Base-by-base conservation (phyloP, 1,284 basidiomycete species). In the Trichosporon faecale region DNA sequence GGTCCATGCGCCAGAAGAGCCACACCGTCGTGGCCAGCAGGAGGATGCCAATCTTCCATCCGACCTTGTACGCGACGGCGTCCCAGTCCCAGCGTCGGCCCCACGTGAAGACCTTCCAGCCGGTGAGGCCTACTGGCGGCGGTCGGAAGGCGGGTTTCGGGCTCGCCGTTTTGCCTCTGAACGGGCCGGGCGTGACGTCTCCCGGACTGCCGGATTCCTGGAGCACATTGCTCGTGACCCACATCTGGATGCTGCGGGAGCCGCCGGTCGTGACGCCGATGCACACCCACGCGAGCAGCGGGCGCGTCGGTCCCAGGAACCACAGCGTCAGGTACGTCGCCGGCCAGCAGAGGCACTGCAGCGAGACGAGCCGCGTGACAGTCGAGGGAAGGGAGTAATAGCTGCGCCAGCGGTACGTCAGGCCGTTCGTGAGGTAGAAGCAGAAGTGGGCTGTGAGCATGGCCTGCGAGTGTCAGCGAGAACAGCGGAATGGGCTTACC, bases 311-410 rank as follows among this genome's bases (percentile, higher is more conserved):
- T 16, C 84, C 84, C 6, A 84, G 76, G 29, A 82, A 70, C 73
- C 76, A 77, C 1, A 84, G 77, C 0, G 84, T 84, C 27, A 83
- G 69, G 71, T 81, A 82, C 3, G 84, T 85, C 35, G 79, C 77
- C 0, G 83, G 84, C 83, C 83, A 84, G 74, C 84, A 85, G 66
- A 85, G 80, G 55, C 83, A 83, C 75, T 85, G 84, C 12, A 85
- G 80, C 0, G 84, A 84, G 27, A 84, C 74, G 0, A 84, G 77
- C 7, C 84, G 82, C 61, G 83, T 81, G 25, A 84, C 74, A 0
- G 83, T 84, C 3, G 84, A 82, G 14, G 79, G 79, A 16, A 83
- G 77, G 16, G 82, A 79, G 73, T 85, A 85, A 76, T 84, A 84
- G 6, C 80, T 76, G 33, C 83, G 76, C 84, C 84, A 85, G 66